A percentile compares a stretch with the other conserved stretches of the same genome.
phyloP scores from a whole-genome alignment of 2,329 filamentous ascomycete genomes.

The Trichoderma breve region DNA sequence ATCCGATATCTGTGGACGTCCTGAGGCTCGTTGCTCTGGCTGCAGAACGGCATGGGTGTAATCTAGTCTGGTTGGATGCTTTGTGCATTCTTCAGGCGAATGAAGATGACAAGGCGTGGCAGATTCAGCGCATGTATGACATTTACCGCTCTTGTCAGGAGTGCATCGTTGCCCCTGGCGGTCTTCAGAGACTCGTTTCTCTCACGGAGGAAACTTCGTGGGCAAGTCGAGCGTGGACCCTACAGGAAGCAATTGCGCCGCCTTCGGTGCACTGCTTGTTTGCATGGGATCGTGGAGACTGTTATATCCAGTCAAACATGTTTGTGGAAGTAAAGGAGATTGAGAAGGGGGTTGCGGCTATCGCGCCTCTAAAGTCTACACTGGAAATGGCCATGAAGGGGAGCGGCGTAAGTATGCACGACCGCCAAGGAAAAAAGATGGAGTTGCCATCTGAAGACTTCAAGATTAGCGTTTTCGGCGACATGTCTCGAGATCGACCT shows the following conservation, averaged over 20 bases:
- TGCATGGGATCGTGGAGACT: neutral
- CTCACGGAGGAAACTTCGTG: neutral
- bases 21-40: neutral
- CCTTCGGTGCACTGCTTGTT: neutral
- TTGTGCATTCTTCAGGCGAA: constrained; percentile 8
- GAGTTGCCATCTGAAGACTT: neutral
- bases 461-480: neutral
- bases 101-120: constrained; percentile 6
- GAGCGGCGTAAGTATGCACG: neutral
- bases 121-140: constrained; percentile 16
- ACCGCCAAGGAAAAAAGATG: neutral
- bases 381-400: constrained; percentile 10
- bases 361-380: neutral
- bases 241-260: constrained; percentile 5
- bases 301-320: neutral
- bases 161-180: constrained; percentile 10
- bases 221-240: constrained; percentile 1
- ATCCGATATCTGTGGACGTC: neutral
- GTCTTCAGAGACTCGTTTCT: neutral
- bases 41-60: neutral
- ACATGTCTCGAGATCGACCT: neutral
- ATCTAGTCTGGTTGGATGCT: neutral
- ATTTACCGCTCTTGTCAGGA: neutral
- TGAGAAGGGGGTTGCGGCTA: neutral
- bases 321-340: neutral